These are phyloP conservation scores for Acacia melanoxylon DNA, from an alignment of 306 rosid genomes.

Conservation along the genomic window DNA sequence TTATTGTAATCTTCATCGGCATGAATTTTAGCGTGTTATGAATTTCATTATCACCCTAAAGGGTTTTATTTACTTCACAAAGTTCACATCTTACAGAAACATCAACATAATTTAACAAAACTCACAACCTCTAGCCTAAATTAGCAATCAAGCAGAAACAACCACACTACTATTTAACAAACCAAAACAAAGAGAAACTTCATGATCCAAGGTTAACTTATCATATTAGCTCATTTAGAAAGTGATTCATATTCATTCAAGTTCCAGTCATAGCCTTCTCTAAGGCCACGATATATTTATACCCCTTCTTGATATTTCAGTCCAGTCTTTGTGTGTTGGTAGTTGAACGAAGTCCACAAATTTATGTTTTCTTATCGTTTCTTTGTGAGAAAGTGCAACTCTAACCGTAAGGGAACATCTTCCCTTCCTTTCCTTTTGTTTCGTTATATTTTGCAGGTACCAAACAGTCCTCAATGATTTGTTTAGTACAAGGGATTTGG, in stretches of 20 bases:
- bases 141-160: neutral
- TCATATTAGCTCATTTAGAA: neutral
- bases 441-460: no score
- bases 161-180: neutral
- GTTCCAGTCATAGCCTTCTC: neutral
- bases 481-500: no score
- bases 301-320: constrained; percentile 5
- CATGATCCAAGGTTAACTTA: neutral
- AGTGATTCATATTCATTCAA: neutral
- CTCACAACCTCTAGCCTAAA: neutral
- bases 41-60: neutral
- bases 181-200: neutral
- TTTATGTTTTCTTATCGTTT: constrained; percentile 15
- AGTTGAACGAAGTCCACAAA: no score
- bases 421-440: no score
- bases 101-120: neutral
- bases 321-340: no score
- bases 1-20: no score
- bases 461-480: no score
- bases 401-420: no score
- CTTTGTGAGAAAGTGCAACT: no score
- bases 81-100: neutral
- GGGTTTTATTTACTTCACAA: neutral
- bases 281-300: constrained; percentile 20
- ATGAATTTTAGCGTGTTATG: no score